A percentile compares a stretch with the other conserved stretches of the same genome.
These are phyloP conservation scores for Rhinocladiella mackenziei DNA, from an alignment of 2,329 filamentous ascomycete genomes.

Conservation along the genomic window DNA sequence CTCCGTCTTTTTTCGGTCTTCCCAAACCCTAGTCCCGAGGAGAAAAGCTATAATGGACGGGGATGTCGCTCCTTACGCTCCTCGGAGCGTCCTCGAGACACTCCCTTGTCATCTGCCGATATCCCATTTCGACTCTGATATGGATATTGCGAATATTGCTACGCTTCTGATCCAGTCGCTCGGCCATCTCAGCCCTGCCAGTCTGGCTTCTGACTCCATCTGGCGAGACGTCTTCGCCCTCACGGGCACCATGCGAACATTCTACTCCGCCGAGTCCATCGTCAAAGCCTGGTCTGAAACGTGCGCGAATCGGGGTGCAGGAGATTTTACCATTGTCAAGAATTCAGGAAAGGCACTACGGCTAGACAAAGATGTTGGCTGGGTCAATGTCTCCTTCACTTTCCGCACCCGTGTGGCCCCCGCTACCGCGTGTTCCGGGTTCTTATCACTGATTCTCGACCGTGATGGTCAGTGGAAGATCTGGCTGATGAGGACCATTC, in stretches of 20 bases:
- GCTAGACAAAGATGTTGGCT: constrained; percentile 12
- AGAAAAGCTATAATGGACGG: constrained; percentile 5
- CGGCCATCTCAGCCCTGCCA: neutral
- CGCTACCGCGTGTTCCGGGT: constrained; percentile 10
- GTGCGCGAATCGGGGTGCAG: constrained; percentile 1
- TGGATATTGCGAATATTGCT: constrained; percentile 13
- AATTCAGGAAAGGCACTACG: constrained; percentile 6
- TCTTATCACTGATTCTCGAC: constrained; percentile 15
- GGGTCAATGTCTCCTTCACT: constrained; percentile 16
- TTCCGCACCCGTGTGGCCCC: constrained; percentile 9
- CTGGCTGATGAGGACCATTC: constrained; percentile 30
- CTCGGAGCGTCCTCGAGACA: constrained; percentile 10
- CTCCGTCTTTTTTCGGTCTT: too few relatives aligned
- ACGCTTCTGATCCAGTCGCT: constrained; percentile 5
- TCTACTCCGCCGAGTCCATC: constrained; percentile 26
- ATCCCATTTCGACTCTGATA: constrained; percentile 4
- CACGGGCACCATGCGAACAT: constrained; percentile 30
- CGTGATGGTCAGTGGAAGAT: constrained; percentile 28
- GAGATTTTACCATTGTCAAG: constrained; percentile 6
- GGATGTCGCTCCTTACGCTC: constrained; percentile 8
- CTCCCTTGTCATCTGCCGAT: constrained; percentile 14
- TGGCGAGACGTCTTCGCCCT: constrained; percentile 32
- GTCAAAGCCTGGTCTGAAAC: constrained; percentile 25
- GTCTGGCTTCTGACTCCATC: too few relatives aligned
- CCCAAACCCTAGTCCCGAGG: too few relatives aligned